Conservation (phyloP, 2,329 filamentous ascomycete species). For the Didymella segeticola region DNA sequence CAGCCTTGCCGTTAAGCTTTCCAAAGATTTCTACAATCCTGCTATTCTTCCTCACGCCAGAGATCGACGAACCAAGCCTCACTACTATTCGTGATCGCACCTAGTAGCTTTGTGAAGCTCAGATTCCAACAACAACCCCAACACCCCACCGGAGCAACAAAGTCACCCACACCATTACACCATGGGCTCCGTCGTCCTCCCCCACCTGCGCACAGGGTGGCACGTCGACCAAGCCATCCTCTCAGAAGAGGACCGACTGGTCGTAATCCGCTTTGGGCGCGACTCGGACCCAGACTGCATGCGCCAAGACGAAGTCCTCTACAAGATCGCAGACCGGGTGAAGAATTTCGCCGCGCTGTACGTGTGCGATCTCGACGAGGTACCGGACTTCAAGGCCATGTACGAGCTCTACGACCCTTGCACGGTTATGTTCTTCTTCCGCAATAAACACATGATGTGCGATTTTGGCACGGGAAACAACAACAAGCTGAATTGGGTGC, state of each 20-base stretch:
- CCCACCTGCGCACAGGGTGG: conserved; percentile 91
- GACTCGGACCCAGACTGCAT: conserved; percentile 84
- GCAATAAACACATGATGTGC: conserved; percentile 99
- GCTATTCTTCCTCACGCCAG: not conserved
- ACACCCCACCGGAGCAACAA: not conserved
- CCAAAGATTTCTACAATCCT: conserved; percentile 10
- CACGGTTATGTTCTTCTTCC: conserved; percentile 97
- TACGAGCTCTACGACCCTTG: conserved; percentile 89
- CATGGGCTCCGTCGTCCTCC: conserved; percentile 88
- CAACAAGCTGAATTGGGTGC: conserved; percentile 96
- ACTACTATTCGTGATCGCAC: no score
- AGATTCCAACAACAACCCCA: not conserved
- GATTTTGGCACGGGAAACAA: conserved; percentile 97
- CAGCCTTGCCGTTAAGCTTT: conserved; percentile 17
- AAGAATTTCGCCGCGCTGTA: conserved; percentile 91
- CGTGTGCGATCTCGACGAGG: conserved; percentile 78
- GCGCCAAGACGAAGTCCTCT: conserved; percentile 90
- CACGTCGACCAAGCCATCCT: conserved; percentile 95
- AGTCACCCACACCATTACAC: conserved; percentile 5
- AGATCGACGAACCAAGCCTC: not conserved
- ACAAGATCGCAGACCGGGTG: conserved; percentile 89
- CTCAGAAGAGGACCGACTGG: conserved; percentile 81
- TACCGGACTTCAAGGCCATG: conserved; percentile 82
- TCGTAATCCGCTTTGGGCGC: conserved; percentile 91
- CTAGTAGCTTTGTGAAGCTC: not conserved